Evolutionary conservation across 2,329 filamentous ascomycete genomes (phyloP).

Genomic region (Periconia macrospinosa): DNA sequence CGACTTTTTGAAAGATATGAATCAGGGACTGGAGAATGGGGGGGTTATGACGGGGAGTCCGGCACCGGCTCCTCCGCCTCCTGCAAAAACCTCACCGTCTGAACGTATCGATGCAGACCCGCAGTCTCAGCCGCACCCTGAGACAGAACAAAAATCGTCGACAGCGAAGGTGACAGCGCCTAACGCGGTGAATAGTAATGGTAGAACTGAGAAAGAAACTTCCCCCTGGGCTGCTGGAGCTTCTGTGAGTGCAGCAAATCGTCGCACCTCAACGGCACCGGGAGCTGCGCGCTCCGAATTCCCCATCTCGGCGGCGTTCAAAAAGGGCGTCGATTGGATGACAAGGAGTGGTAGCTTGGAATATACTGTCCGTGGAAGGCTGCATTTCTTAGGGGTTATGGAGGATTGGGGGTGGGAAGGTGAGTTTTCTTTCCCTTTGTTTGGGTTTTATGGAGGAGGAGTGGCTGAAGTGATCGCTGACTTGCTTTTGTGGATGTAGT

Average conservation of each 20-base stretch:
- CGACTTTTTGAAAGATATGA: conserved; percentile 44
- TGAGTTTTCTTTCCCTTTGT: conserved; percentile 44
- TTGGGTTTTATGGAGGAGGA: background rate
- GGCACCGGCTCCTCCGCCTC: background rate
- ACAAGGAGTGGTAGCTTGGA: conserved; percentile 57
- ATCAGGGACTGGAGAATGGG: background rate
- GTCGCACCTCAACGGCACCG: background rate
- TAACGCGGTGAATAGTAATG: too few species aligned
- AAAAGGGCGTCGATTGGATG: conserved; percentile 27
- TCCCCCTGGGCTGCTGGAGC: too few species aligned
- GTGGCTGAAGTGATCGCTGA: too few species aligned
- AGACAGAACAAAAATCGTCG: too few species aligned
- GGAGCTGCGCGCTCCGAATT: conserved; percentile 13
- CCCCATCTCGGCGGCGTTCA: conserved; percentile 39
- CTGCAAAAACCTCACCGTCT: background rate
- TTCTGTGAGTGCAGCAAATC: background rate
- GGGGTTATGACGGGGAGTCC: conserved; percentile 2
- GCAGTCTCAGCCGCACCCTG: too few species aligned
- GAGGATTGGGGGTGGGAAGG: conserved; percentile 70
- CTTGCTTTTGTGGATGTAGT: too few species aligned
- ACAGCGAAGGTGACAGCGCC: too few species aligned
- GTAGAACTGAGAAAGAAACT: background rate
- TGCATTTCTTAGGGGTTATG: conserved; percentile 73
- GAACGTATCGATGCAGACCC: too few species aligned
- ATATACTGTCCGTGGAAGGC: conserved; percentile 62